These are phyloP conservation scores for Aspergillus alliaceus DNA, from an alignment of 2,329 filamentous ascomycete species.

Conservation along the genomic window DNA sequence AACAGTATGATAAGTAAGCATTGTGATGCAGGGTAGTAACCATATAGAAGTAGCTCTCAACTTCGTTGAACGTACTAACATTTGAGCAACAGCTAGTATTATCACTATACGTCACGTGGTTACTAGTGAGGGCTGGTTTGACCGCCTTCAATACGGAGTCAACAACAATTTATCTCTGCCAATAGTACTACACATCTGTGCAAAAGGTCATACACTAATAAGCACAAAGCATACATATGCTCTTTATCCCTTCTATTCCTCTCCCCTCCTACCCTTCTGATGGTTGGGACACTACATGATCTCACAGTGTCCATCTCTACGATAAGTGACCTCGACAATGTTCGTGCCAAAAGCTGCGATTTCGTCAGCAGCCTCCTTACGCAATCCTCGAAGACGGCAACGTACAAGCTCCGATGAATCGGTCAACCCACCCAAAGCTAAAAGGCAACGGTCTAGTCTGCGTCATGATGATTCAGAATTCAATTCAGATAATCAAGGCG, in stretches of 20 bases:
- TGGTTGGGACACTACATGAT: background rate
- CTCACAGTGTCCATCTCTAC: background rate
- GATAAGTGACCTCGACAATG: conserved; percentile 26
- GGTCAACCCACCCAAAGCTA: conserved; percentile 45
- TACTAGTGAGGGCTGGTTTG: background rate
- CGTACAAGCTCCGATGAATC: conserved; percentile 47
- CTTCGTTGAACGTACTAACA: background rate
- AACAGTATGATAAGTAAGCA: conserved; percentile 10
- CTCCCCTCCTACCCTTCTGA: background rate
- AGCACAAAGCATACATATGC: no score
- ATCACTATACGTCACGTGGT: background rate
- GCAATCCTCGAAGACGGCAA: conserved; percentile 41
- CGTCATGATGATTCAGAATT: conserved; percentile 36
- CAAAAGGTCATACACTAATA: background rate
- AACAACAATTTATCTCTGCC: background rate
- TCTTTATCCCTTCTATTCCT: background rate
- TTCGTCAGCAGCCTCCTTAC: conserved; percentile 27
- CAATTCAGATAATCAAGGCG: conserved; percentile 18
- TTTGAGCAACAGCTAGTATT: background rate
- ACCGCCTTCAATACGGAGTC: conserved; percentile 12
- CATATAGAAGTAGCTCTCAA: background rate
- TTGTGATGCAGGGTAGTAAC: background rate
- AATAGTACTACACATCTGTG: background rate
- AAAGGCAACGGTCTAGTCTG: conserved; percentile 47
- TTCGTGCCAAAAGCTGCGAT: conserved; percentile 37